These are phyloP conservation scores for Pyrus hybrid DNA, from an alignment of 331 rosid genomes.

Conservation along the genomic window DNA sequence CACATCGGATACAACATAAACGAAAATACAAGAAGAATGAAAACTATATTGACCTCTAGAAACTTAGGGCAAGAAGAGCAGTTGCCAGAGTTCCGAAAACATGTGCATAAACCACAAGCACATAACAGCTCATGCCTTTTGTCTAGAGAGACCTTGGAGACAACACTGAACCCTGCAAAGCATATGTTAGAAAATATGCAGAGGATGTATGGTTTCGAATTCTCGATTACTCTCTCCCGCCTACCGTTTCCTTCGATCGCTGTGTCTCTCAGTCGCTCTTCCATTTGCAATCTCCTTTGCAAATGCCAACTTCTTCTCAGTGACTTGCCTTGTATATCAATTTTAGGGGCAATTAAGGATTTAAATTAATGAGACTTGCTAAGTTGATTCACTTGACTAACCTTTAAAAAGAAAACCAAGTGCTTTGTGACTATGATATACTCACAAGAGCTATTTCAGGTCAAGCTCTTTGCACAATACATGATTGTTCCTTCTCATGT, in stretches of 20 bases:
- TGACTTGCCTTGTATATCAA: neutral
- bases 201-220: neutral
- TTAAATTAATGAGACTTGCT: neutral
- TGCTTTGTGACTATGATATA: neutral
- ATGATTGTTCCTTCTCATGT: too few relatives aligned
- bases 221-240: neutral
- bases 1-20: neutral
- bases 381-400: too few relatives aligned
- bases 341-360: neutral
- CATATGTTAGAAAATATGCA: neutral
- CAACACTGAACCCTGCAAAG: constrained; percentile 2
- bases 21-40: neutral
- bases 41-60: constrained; percentile 3
- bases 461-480: too few relatives aligned
- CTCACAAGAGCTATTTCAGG: too few relatives aligned
- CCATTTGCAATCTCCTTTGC: neutral
- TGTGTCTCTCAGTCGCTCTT: neutral
- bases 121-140: constrained; percentile 16
- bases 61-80: constrained; percentile 9
- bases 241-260: neutral
- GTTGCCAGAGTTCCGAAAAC: constrained; percentile 7
- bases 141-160: constrained; percentile 12
- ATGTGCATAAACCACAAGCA: constrained; percentile 16
- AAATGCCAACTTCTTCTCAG: neutral
- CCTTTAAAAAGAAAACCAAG: neutral